These are phyloP conservation scores for Patellifolia procumbens DNA, from an alignment of 179 eudicot species.

Conservation along the genomic window DNA sequence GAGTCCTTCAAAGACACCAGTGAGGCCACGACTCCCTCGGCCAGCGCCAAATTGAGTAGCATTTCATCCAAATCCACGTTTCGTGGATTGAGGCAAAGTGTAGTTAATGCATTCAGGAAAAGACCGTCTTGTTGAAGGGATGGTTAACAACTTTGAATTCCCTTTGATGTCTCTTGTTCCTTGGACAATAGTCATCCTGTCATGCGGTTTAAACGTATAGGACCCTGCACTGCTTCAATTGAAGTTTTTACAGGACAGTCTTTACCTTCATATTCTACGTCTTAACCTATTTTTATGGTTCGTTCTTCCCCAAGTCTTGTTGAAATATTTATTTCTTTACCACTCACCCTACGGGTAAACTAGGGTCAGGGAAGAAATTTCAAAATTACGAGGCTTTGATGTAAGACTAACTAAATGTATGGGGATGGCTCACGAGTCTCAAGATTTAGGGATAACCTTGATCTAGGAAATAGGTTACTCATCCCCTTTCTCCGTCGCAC, in stretches of 20 bases:
- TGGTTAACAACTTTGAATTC: slow-evolving; percentile 24
- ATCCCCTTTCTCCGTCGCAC: too few species aligned
- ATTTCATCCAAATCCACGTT: slow-evolving; percentile 25
- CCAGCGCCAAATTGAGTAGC: slow-evolving; percentile 41
- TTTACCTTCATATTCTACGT: slow-evolving; percentile 13
- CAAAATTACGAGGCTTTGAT: neutral
- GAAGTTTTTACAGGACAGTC: slow-evolving; percentile 30
- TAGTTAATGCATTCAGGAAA: slow-evolving; percentile 35
- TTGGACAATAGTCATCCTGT: slow-evolving; percentile 25
- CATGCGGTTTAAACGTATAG: slow-evolving; percentile 24
- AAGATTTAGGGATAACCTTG: neutral
- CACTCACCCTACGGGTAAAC: neutral
- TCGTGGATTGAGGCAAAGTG: slow-evolving; percentile 25
- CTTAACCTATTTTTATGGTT: slow-evolving; percentile 13
- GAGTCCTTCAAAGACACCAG: slow-evolving; percentile 97
- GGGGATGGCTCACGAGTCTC: neutral
- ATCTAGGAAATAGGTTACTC: too few species aligned
- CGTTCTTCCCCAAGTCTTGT: neutral
- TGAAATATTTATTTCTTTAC: neutral
- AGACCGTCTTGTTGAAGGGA: slow-evolving; percentile 32
- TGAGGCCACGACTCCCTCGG: slow-evolving; percentile 71
- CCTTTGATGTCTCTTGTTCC: slow-evolving; percentile 26
- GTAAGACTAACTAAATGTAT: neutral
- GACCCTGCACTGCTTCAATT: slow-evolving; percentile 30
- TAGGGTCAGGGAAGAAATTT: neutral